Percentiles rank a stretch among this genome's conserved stretches.
Conservation (phyloP, 495 filamentous ascomycete species). For the Penicillium tannophilum region DNA sequence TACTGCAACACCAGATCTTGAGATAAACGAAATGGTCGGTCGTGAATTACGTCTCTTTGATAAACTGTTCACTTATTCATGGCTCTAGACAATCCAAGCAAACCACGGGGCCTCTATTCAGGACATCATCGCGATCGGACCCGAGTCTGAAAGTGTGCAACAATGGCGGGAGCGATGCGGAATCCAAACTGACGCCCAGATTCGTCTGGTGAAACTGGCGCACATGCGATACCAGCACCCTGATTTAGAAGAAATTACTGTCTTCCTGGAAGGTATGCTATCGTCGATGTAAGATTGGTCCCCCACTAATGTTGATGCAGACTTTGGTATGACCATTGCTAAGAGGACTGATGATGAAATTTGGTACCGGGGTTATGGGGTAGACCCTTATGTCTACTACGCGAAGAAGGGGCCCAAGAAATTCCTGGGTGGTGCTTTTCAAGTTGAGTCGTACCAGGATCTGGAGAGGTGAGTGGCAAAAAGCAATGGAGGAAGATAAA, state of each 20-base stretch:
- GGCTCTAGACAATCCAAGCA: slow-evolving; percentile 7
- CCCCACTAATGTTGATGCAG: slow-evolving; percentile 15
- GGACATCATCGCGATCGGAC: slow-evolving; percentile 39
- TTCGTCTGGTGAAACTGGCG: slow-evolving; percentile 42
- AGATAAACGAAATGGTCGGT: not conserved
- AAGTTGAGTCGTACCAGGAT: slow-evolving; percentile 60
- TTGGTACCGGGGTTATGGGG: slow-evolving; percentile 62
- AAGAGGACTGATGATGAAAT: slow-evolving; percentile 49
- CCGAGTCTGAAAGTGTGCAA: slow-evolving; percentile 27
- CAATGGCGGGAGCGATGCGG: slow-evolving; percentile 38
- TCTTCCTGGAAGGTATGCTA: slow-evolving; percentile 32
- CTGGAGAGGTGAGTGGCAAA: slow-evolving; percentile 35
- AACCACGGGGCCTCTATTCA: slow-evolving; percentile 42
- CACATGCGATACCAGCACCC: slow-evolving; percentile 57
- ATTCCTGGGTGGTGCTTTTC: slow-evolving; percentile 57
- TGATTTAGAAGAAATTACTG: slow-evolving; percentile 44
- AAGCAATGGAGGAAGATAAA: not conserved
- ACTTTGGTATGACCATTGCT: slow-evolving; percentile 59
- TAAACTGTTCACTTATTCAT: not conserved
- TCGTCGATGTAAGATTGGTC: too few relatives aligned
- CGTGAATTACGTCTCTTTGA: not conserved
- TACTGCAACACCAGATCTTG: too few relatives aligned
- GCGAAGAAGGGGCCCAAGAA: slow-evolving; percentile 48
- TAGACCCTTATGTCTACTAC: slow-evolving; percentile 59
- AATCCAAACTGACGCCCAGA: slow-evolving; percentile 38